Evolutionary conservation across 2,329 filamentous ascomycete species (phyloP).

Genomic region (Verticillium klebahnii): DNA sequence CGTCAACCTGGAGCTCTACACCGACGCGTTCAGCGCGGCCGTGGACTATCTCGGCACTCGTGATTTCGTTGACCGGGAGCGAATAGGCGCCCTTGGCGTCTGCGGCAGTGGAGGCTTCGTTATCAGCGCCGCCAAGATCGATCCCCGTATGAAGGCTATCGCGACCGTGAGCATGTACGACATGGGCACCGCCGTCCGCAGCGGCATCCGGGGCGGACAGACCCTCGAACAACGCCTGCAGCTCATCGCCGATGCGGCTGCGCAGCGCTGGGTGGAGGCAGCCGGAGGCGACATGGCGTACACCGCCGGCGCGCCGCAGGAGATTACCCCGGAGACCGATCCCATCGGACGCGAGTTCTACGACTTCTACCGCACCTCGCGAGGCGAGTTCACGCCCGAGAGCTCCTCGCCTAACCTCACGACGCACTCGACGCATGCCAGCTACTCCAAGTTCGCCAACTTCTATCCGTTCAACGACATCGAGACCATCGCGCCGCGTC

Average conservation of each 20-base stretch:
- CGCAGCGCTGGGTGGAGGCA: too few relatives aligned
- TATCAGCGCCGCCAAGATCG: constrained; percentile 30
- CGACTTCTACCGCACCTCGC: constrained; percentile 9
- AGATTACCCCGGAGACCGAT: not conserved
- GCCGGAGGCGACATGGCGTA: not conserved
- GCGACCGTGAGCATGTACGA: constrained; percentile 13
- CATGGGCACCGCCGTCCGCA: constrained; percentile 3
- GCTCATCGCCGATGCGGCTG: too few relatives aligned
- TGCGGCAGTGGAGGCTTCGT: constrained; percentile 24
- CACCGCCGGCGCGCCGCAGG: not conserved
- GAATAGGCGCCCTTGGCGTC: constrained; percentile 23
- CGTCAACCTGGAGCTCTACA: constrained; percentile 20
- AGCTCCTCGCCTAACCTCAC: constrained; percentile 17
- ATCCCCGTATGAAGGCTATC: constrained; percentile 17
- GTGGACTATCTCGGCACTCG: constrained; percentile 23
- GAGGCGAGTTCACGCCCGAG: constrained; percentile 6
- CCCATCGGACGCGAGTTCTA: constrained; percentile 4
- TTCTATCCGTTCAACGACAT: constrained; percentile 24
- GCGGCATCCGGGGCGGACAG: not conserved
- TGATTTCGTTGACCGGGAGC: constrained; percentile 19
- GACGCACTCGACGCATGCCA: constrained; percentile 23
- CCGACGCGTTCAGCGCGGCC: constrained; percentile 4
- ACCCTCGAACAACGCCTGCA: constrained; percentile 1
- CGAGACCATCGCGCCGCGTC: constrained; percentile 22
- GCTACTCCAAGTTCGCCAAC: constrained; percentile 26